Evolutionary conservation across 2,329 filamentous ascomycete species (phyloP).

Genomic region (Periconia sp.): DNA sequence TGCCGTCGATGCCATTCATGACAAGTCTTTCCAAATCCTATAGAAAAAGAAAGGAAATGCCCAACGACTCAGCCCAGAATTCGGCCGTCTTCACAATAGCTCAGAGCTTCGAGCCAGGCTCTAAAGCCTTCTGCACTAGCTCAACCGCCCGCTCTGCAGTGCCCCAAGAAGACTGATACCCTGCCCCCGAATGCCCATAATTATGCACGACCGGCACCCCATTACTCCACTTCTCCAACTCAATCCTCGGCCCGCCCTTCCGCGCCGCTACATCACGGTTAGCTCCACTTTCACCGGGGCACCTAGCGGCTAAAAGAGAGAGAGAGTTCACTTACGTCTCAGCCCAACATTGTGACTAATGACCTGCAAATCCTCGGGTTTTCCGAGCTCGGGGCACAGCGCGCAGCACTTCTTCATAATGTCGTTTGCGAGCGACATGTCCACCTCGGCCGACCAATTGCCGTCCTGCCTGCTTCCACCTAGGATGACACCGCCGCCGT

Average conservation of each 20-base stretch:
- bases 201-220: slow-evolving; percentile 69
- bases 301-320: not conserved
- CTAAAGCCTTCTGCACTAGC: slow-evolving; percentile 43
- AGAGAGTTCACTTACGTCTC: slow-evolving; percentile 55
- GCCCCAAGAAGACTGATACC: slow-evolving; percentile 64
- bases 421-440: slow-evolving; percentile 76
- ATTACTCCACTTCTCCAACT: slow-evolving; percentile 67
- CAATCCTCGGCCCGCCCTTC: slow-evolving; percentile 75
- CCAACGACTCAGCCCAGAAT: no score
- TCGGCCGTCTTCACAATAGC: no score
- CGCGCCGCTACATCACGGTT: slow-evolving; percentile 59
- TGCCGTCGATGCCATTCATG: no score
- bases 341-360: slow-evolving; percentile 83
- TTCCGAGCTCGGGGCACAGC: slow-evolving; percentile 69
- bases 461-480: slow-evolving; percentile 82
- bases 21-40: no score
- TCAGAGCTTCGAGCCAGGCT: slow-evolving; percentile 32
- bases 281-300: not conserved
- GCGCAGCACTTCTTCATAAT: slow-evolving; percentile 81
- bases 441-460: slow-evolving; percentile 79
- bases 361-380: slow-evolving; percentile 73
- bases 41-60: no score
- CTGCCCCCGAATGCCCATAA: slow-evolving; percentile 81
- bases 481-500: slow-evolving; percentile 80
- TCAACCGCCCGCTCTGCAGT: slow-evolving; percentile 49